phyloP scores from a whole-genome alignment of 176 grass and related monocot genomes.

The Oryza rufipogon region DNA sequence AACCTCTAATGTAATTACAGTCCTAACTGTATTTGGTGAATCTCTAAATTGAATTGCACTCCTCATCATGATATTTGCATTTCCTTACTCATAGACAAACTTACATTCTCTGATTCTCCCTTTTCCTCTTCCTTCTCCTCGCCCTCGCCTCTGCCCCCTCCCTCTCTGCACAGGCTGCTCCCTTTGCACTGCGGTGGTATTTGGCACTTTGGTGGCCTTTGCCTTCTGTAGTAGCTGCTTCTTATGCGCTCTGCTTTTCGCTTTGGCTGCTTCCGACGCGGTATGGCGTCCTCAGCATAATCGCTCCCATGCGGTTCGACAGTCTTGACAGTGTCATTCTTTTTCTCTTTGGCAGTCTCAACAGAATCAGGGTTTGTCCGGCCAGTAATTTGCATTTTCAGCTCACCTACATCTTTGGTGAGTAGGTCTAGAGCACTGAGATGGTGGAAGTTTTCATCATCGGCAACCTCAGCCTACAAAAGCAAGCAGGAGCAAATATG shows the following conservation, averaged over 20 bases:
- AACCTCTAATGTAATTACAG: no score
- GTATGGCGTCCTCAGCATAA: background rate
- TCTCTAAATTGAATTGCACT: background rate
- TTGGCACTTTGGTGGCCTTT: background rate
- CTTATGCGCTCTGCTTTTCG: background rate
- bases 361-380: background rate
- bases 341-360: conserved; percentile 12
- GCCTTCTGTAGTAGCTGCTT: background rate
- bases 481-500: background rate
- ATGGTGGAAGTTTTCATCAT: conserved; percentile 38
- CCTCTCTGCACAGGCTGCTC: background rate
- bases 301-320: background rate
- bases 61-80: background rate
- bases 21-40: no score
- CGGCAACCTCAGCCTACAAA: conserved; percentile 35
- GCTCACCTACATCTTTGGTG: conserved; percentile 46
- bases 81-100: background rate
- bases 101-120: background rate
- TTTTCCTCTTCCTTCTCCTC: background rate
- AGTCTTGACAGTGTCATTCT: background rate
- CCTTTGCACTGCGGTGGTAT: background rate
- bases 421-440: conserved; percentile 52
- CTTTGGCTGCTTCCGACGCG: background rate
- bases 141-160: background rate
- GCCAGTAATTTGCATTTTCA: conserved; percentile 6